Evolutionary conservation across 192 early-diverging fungal species (phyloP).

Genomic region (Haplosporangium gracile): DNA sequence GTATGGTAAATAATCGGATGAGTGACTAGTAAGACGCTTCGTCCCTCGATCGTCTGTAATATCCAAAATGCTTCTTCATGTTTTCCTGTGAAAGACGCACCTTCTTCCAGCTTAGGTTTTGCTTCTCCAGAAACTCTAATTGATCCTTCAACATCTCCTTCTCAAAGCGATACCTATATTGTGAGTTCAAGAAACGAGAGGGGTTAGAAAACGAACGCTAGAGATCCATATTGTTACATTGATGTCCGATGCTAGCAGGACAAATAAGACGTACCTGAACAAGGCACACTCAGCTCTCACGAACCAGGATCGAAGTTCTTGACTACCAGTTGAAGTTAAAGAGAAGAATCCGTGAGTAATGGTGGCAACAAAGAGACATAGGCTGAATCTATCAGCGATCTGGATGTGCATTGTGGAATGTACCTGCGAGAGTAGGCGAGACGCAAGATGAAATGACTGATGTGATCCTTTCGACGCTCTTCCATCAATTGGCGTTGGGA

Average conservation of each 20-base stretch:
- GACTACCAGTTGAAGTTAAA: slow-evolving; percentile 49
- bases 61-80: not conserved
- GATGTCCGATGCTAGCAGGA: not conserved
- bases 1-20: not conserved
- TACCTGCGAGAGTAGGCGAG: slow-evolving; percentile 77
- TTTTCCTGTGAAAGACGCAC: slow-evolving; percentile 31
- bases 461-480: slow-evolving; percentile 83
- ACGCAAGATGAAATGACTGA: slow-evolving; percentile 86
- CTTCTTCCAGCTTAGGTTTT: slow-evolving; percentile 64
- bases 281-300: slow-evolving; percentile 77
- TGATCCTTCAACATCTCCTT: slow-evolving; percentile 59
- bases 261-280: slow-evolving; percentile 60
- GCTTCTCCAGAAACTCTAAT: slow-evolving; percentile 66
- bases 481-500: slow-evolving; percentile 58
- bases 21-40: not conserved
- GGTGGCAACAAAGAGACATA: not conserved
- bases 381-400: not conserved
- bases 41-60: not conserved
- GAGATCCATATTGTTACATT: not conserved
- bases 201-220: not conserved
- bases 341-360: not conserved
- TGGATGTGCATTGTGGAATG: not conserved
- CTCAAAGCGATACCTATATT: slow-evolving; percentile 59
- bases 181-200: not conserved
- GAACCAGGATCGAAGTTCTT: slow-evolving; percentile 82